Conservation (phyloP, 306 rosid genomes). For the Citrullus colocynthis region DNA sequence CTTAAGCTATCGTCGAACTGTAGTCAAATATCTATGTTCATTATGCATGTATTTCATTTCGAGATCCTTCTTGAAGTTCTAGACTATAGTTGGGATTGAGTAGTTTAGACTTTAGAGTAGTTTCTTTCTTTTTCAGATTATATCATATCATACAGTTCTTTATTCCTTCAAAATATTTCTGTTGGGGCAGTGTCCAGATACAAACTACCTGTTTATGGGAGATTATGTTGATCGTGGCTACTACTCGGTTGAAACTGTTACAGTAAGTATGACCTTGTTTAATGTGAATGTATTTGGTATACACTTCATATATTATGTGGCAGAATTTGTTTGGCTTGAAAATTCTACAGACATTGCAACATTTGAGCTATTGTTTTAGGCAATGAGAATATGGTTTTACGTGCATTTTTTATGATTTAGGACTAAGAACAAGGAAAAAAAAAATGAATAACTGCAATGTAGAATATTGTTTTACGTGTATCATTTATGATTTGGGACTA, state of each 20-base stretch:
- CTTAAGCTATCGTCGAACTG: neutral
- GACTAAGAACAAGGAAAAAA: neutral
- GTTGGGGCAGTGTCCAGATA: slow-evolving; percentile 78
- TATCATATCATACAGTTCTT: neutral
- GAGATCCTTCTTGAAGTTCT: neutral
- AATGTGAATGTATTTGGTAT: neutral
- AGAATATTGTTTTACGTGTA: neutral
- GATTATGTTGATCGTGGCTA: slow-evolving; percentile 98
- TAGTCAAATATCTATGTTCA: neutral
- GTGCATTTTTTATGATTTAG: neutral
- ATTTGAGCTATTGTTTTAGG: neutral
- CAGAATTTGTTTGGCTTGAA: neutral
- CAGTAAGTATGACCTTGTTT: slow-evolving; percentile 36
- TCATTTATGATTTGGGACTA: neutral
- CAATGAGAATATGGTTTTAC: neutral
- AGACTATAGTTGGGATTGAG: neutral
- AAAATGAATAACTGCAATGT: neutral
- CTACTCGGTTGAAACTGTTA: slow-evolving; percentile 90
- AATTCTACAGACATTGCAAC: neutral
- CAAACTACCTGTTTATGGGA: slow-evolving; percentile 95
- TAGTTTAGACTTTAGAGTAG: neutral
- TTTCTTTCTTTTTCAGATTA: neutral
- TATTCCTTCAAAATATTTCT: neutral
- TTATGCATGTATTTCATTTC: neutral
- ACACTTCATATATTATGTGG: neutral